phyloP scores from a whole-genome alignment of 2,329 filamentous ascomycete genomes.

The Hypoxylon sp. region DNA sequence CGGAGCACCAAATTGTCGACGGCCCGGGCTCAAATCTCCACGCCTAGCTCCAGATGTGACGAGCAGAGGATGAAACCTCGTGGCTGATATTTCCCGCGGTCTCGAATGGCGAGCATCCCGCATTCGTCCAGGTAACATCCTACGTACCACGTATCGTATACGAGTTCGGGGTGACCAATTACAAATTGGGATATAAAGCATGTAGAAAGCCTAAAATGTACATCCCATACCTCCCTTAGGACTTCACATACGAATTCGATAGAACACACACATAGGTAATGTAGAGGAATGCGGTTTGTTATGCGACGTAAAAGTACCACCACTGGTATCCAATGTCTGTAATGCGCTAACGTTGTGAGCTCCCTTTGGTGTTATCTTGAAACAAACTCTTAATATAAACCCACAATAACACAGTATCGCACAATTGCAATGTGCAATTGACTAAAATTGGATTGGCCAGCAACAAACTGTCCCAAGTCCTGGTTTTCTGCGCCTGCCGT shows the following conservation, averaged over 20 bases:
- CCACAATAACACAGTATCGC: constrained; percentile 10
- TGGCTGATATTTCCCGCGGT: constrained; percentile 26
- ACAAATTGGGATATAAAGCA: constrained; percentile 23
- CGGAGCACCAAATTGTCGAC: constrained; percentile 21
- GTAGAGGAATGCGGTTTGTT: constrained; percentile 39
- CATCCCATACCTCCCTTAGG: constrained; percentile 12
- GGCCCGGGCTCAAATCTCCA: constrained; percentile 22
- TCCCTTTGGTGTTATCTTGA: constrained; percentile 34
- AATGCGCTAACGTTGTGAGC: constrained; percentile 11
- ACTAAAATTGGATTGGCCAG: constrained; percentile 26
- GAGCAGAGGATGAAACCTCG: constrained; percentile 36
- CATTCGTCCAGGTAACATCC: not conserved
- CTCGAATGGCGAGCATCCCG: constrained; percentile 26
- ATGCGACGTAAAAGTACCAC: constrained; percentile 6
- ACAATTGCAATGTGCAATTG: not conserved
- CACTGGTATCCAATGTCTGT: constrained; percentile 16
- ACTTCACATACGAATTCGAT: constrained; percentile 16
- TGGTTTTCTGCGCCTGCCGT: constrained; percentile 30
- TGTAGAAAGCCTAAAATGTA: constrained; percentile 33
- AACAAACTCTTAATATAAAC: constrained; percentile 34
- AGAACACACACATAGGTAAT: not conserved
- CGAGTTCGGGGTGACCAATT: constrained; percentile 20
- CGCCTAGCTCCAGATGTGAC: constrained; percentile 31
- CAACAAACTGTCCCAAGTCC: constrained; percentile 28
- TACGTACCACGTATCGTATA: constrained; percentile 6